These are phyloP conservation scores for Diplodia mutila DNA, from an alignment of 2,329 filamentous ascomycete genomes.

Conservation along the genomic window DNA sequence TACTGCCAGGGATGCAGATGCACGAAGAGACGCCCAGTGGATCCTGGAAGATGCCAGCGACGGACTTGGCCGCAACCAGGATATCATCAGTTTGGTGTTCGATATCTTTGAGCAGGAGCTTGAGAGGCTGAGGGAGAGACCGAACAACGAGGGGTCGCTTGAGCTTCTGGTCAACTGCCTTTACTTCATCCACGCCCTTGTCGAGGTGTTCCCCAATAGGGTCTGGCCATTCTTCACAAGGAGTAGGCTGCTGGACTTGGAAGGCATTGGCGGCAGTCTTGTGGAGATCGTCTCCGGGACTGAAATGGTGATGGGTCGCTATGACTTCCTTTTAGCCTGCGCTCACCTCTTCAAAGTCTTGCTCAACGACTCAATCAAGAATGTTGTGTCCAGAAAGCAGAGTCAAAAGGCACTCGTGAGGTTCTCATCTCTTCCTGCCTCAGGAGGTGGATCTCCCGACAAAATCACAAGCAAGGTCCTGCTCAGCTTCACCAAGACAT, in stretches of 20 bases:
- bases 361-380: conserved; percentile 73
- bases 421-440: conserved; percentile 50
- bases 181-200: conserved; percentile 75
- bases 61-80: conserved; percentile 59
- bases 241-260: conserved; percentile 76
- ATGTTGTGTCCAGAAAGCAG: conserved; percentile 68
- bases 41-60: conserved; percentile 57
- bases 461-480: conserved; percentile 74
- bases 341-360: conserved; percentile 74
- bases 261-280: conserved; percentile 76
- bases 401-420: conserved; percentile 56
- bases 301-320: conserved; percentile 76
- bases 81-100: conserved; percentile 80
- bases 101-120: conserved; percentile 79
- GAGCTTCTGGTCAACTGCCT: conserved; percentile 74
- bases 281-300: conserved; percentile 78
- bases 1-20: conserved; percentile 26
- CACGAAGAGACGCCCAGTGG: conserved; percentile 44
- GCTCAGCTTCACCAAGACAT: conserved; percentile 71
- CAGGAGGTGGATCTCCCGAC: conserved; percentile 75
- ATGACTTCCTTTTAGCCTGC: conserved; percentile 75
- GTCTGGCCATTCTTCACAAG: conserved; percentile 89
- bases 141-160: conserved; percentile 65
- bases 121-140: conserved; percentile 52
- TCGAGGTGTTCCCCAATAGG: conserved; percentile 74